Evolutionary conservation across 352 stramenopile genomes (phyloP).

Genomic region (Phytophthora nicotianae): DNA sequence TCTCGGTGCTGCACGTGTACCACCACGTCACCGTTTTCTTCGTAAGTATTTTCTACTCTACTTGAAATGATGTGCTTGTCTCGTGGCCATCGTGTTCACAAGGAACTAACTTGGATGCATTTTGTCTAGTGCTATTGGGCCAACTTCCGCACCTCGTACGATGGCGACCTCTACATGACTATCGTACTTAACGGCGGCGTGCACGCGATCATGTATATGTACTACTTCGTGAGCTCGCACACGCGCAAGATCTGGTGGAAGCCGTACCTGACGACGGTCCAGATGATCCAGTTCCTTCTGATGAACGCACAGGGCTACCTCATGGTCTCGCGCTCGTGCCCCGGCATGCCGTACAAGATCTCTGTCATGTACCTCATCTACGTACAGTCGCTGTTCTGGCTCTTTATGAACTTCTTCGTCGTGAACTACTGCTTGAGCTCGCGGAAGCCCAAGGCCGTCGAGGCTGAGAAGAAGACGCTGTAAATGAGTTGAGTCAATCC

Average conservation of each 20-base stretch:
- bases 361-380: slow-evolving; percentile 50
- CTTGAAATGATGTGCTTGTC: neutral
- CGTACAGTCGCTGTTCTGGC: slow-evolving; percentile 89
- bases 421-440: slow-evolving; percentile 82
- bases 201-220: slow-evolving; percentile 99
- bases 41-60: slow-evolving; percentile 51
- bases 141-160: slow-evolving; percentile 92
- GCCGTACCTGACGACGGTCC: slow-evolving; percentile 93
- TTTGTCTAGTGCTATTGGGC: slow-evolving; percentile 88
- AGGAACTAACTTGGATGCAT: slow-evolving; percentile 23
- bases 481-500: slow-evolving; percentile 38
- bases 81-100: neutral
- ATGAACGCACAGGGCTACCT: slow-evolving; percentile 48
- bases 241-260: slow-evolving; percentile 98
- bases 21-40: slow-evolving; percentile 97
- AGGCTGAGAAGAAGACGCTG: slow-evolving; percentile 45
- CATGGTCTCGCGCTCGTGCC: slow-evolving; percentile 45
- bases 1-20: slow-evolving; percentile 97
- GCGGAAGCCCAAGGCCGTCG: slow-evolving; percentile 38
- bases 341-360: slow-evolving; percentile 48
- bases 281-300: slow-evolving; percentile 75
- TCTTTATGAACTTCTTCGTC: slow-evolving; percentile 98
- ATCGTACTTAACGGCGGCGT: slow-evolving; percentile 97
- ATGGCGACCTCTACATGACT: slow-evolving; percentile 96
- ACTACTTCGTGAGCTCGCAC: slow-evolving; percentile 98